These are phyloP conservation scores for Cyberlindnera veronae DNA, from an alignment of 805 yeast species.

Conservation along the genomic window DNA sequence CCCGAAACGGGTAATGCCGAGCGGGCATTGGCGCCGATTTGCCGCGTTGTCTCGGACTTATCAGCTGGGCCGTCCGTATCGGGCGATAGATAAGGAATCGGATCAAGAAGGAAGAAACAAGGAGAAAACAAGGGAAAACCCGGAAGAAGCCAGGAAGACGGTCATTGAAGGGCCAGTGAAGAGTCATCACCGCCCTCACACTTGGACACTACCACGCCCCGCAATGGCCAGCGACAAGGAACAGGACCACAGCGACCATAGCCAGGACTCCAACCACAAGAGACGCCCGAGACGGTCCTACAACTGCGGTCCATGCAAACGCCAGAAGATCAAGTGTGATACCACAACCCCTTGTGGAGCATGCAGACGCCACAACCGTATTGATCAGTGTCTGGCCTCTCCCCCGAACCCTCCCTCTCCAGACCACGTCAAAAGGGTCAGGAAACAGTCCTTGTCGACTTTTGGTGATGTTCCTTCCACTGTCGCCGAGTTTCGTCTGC, in stretches of 20 bases:
- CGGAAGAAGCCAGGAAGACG: too few relatives aligned
- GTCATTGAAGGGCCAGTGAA: too few relatives aligned
- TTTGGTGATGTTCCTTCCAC: constrained; percentile 10
- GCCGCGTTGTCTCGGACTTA: constrained; percentile 18
- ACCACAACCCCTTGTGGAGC: constrained; percentile 44
- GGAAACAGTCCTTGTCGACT: constrained; percentile 16
- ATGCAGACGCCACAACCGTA: constrained; percentile 38
- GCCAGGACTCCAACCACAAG: constrained; percentile 6
- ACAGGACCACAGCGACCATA: background rate
- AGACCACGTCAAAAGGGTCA: constrained; percentile 29
- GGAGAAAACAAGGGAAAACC: too few relatives aligned
- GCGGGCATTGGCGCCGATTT: background rate
- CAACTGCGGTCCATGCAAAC: constrained; percentile 53
- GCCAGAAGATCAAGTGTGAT: constrained; percentile 53
- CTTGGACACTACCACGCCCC: background rate
- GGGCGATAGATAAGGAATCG: constrained; percentile 16
- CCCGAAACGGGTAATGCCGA: constrained; percentile 1
- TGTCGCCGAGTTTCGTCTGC: constrained; percentile 1
- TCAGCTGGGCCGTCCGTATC: constrained; percentile 11
- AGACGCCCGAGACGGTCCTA: constrained; percentile 45
- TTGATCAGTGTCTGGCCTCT: constrained; percentile 34
- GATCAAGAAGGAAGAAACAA: too few relatives aligned
- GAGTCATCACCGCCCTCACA: too few relatives aligned
- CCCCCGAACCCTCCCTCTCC: constrained; percentile 46
- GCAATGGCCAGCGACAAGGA: background rate